phyloP scores from a whole-genome alignment of 805 yeast species.

The Groenewaldozyma tartarivorans region DNA sequence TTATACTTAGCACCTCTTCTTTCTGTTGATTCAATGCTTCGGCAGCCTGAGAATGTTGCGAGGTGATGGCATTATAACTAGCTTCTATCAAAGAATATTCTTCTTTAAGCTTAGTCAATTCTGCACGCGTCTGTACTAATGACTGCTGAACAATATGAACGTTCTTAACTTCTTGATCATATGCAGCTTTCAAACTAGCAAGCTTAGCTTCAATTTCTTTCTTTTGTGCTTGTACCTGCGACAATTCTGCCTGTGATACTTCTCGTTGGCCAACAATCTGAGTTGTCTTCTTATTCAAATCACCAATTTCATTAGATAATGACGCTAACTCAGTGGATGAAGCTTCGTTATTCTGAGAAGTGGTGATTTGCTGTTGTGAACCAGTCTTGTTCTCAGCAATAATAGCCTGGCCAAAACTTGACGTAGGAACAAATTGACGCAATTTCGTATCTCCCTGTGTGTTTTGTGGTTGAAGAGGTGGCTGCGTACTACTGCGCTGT shows the following conservation, averaged over 20 bases:
- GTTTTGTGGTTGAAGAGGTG: slow-evolving; percentile 8
- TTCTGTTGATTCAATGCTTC: slow-evolving; percentile 56
- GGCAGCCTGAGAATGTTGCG: slow-evolving; percentile 53
- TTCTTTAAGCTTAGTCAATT: slow-evolving; percentile 58
- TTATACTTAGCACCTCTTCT: slow-evolving; percentile 51
- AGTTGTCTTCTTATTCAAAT: slow-evolving; percentile 67
- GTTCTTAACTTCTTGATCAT: slow-evolving; percentile 70
- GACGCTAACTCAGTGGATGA: slow-evolving; percentile 72
- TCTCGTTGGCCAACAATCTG: slow-evolving; percentile 59
- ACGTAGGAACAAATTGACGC: slow-evolving; percentile 62
- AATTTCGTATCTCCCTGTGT: slow-evolving; percentile 8
- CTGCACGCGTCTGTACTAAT: slow-evolving; percentile 50
- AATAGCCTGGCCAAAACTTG: slow-evolving; percentile 75
- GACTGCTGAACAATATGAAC: slow-evolving; percentile 62
- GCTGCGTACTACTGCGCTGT: too few relatives aligned
- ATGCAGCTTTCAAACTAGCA: slow-evolving; percentile 52
- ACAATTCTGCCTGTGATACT: slow-evolving; percentile 68
- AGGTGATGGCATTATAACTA: slow-evolving; percentile 58
- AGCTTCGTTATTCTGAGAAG: slow-evolving; percentile 21
- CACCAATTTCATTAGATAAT: slow-evolving; percentile 72
- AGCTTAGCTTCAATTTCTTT: slow-evolving; percentile 67
- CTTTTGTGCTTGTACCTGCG: slow-evolving; percentile 56
- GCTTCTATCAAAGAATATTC: slow-evolving; percentile 75
- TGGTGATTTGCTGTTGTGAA: slow-evolving; percentile 25
- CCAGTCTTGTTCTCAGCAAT: too few relatives aligned